Evolutionary conservation across 1,139 yeast species (phyloP), one percentile per base, ranked within the genome.

Genomic region (Geotrichum phurueaensis): DNA sequence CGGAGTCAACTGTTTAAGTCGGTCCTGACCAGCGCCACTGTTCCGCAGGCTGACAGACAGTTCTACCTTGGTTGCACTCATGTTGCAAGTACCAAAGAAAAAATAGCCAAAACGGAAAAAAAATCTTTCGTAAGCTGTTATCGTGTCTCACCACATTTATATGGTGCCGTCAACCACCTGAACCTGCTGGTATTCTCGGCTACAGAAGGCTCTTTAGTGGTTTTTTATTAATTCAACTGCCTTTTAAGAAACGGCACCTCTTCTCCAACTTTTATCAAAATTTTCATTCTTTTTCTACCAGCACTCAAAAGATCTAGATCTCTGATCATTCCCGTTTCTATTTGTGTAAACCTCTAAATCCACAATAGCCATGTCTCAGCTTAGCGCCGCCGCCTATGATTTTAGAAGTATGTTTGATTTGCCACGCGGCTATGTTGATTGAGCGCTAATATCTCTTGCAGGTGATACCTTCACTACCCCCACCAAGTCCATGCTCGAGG

Each of bases 401-500:
- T 68, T 67, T 58, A 62, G 68, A 60, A 66, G 70, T 66, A 61
- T 10, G 68, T 62, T 7, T 10, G 15, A 54, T 22, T 9, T 15
- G 12, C 22, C 25, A n/a, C 20, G 27, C 15, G 10, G 18, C 12
- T 50, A 23, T 20, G 7, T 33, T 48, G 43, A 43, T 45, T 27
- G 2, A 15, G 22, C 25, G 53, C 36, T 49, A 27, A 48, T 18
- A 39, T 49, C 51, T 25, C 13, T 20, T 22, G 36, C 63, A 71
- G 69, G 94, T 71, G 98, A 92, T 72, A 92, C 97, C 1, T 91
- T 92, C 82, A 92, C 97, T 12, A 89, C 90, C 13, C 98, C 97
- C 47, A 87, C 96, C 2, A 79, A 79, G 60, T 78, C 84, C 57
- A 91, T 92, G 97, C 71, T 86, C 56, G 78, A 79, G 61, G 86